Base-by-base conservation (phyloP, 164 flowering plant genomes). In the Brasenia schreberi region DNA sequence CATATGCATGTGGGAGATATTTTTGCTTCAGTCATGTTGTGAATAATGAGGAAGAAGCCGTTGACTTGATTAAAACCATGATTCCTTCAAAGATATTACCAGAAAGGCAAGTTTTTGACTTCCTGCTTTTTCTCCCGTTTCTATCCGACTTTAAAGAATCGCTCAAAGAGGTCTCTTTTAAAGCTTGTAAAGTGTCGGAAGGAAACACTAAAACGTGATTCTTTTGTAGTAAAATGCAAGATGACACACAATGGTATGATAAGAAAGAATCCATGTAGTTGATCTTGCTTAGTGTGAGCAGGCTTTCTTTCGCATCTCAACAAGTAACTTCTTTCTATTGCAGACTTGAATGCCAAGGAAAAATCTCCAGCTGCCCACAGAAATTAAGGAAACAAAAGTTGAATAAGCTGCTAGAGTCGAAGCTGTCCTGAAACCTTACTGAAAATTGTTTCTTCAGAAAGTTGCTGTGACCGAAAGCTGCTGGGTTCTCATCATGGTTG, bases 1-100 rank as follows among this genome's bases (percentile, higher is more conserved):
- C 6, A 5, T 86, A 85, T 0, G 67, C 91, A 1, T 59, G 69
- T 33, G 95, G 95, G 11, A 73, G 95, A 43, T 88, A 85, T 69
- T 77, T 88, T 16, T 88, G 94, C 80, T 88, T 83, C 73, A 72
- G 79, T 67, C 76, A 68, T 6, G 68, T 77, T 7, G 73, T 88
- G 12, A 83, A 70, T 44, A 78, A 80, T 0, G 85, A 83, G 18
- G 78, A 77, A 64, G 85, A 79, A 72, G 73, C 87, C 61, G 18
- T 84, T 0, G 71, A 79, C 58, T 84, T 87, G 58, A 86, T 82
- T 11, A 23, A 83, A 45, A 69, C 58, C 62, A 74, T 87, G 65
- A 74, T 72, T 66, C 88, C 89, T 69, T 74, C 82, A 74, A 79
- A 81, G 53, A 73, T 85, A 23, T 7, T 81, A 14, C 88, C 90